Conservation (phyloP, 2,329 filamentous ascomycete species). For the Neoascochyta sp. region DNA sequence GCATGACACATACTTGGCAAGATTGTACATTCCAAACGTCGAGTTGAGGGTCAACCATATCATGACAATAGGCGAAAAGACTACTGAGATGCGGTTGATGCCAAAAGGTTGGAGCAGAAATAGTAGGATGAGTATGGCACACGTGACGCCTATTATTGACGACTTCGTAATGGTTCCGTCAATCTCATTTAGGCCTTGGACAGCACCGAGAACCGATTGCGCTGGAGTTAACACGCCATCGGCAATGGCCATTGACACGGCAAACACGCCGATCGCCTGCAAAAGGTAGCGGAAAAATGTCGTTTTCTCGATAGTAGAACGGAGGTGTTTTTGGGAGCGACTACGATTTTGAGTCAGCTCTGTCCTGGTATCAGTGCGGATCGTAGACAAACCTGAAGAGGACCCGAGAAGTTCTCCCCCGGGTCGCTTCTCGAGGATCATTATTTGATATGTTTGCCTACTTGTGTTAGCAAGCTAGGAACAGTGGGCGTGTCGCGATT, state of each 20-base stretch:
- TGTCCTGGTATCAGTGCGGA: constrained; percentile 46
- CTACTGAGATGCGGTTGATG: constrained; percentile 56
- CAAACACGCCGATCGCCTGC: constrained; percentile 61
- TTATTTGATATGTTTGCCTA: constrained; percentile 57
- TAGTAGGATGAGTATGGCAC: constrained; percentile 61
- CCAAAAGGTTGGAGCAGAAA: constrained; percentile 65
- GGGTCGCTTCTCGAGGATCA: constrained; percentile 55
- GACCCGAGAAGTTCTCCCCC: constrained; percentile 43
- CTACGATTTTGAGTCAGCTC: constrained; percentile 54
- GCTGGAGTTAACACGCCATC: constrained; percentile 67
- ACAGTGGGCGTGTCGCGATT: not conserved
- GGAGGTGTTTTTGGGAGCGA: constrained; percentile 50
- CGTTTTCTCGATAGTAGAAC: constrained; percentile 58
- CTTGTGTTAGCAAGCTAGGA: constrained; percentile 1
- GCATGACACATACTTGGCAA: constrained; percentile 17
- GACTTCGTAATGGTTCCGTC: constrained; percentile 53
- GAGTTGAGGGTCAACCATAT: constrained; percentile 65
- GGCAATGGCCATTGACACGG: constrained; percentile 64
- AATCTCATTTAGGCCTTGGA: constrained; percentile 61
- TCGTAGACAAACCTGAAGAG: not conserved
- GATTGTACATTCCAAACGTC: constrained; percentile 58
- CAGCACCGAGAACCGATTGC: constrained; percentile 66
- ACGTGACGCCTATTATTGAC: constrained; percentile 61
- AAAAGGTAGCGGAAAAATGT: constrained; percentile 51
- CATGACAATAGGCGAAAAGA: constrained; percentile 65